A percentile compares a stretch with the other conserved stretches of the same genome.
Evolutionary conservation across 768 basidiomycete genomes (phyloP).

Genomic region (Strobilomyces confusus): DNA sequence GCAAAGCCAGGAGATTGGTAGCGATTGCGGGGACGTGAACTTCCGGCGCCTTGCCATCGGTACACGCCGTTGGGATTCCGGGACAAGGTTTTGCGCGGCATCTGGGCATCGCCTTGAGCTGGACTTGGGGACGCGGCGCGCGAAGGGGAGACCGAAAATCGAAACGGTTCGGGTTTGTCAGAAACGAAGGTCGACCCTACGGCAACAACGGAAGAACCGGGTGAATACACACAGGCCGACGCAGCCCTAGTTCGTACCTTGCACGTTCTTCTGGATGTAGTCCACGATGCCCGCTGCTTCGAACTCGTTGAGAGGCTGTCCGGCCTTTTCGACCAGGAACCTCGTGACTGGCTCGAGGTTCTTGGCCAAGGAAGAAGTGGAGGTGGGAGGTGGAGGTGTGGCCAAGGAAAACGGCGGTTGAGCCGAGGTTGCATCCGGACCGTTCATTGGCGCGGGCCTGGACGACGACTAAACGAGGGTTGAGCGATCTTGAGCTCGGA

Average conservation of each 20-base stretch:
- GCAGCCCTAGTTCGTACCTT: constrained; percentile 33
- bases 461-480: constrained; percentile 23
- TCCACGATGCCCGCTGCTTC: constrained; percentile 55
- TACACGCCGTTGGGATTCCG: constrained; percentile 75
- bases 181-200: constrained; percentile 24
- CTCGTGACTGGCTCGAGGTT: constrained; percentile 47
- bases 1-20: constrained; percentile 74
- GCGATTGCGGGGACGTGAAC: constrained; percentile 64
- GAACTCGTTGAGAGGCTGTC: constrained; percentile 45
- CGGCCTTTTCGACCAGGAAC: constrained; percentile 46
- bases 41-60: constrained; percentile 74
- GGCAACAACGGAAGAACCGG: constrained; percentile 5
- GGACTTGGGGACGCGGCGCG: constrained; percentile 27
- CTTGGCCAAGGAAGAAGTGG: constrained; percentile 31
- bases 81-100: constrained; percentile 51
- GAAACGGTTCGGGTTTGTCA: constrained; percentile 53
- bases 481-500: constrained; percentile 21
- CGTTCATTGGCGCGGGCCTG: constrained; percentile 14
- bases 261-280: constrained; percentile 49
- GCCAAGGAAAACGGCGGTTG: constrained; percentile 19
- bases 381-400: constrained; percentile 12
- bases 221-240: constrained; percentile 13
- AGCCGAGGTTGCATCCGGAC: constrained; percentile 9
- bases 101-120: constrained; percentile 18
- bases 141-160: constrained; percentile 48